Evolutionary conservation across 768 basidiomycete species (phyloP), one percentile per base, ranked within the genome.

Genomic region (Leccinum arenicola): DNA sequence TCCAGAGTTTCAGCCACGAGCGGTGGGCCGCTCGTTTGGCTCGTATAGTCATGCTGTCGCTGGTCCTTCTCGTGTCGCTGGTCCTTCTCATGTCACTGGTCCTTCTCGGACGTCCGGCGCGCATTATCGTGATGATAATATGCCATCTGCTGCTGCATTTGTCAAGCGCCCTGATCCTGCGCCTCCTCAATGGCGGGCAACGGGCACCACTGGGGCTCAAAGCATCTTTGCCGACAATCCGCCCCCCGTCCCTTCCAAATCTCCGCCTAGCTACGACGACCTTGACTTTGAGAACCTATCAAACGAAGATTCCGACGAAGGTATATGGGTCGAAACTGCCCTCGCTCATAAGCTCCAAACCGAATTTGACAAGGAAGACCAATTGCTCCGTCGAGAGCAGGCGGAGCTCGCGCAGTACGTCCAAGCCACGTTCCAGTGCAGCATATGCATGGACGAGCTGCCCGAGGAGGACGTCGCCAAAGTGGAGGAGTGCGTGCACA

Each of bases 371-470:
- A 68, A 66, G 4, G 83, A 84, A 67, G 70, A 81, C 55, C 47
- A 47, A 14, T 67, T 56, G 2, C 71, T 84, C 38, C 67, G 70
- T n/a, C 62, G 50, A 6, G 77, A 84, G 60, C 63, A 68, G 1
- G 59, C 58, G 12, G 66, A 68, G 3, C 74, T 82, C 6, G 50
- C 62, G 14, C 61, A 48, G 11, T 31, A 57, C 12, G 51, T 64
- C 4, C 81, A 78, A 43, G 31, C 33, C 43, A 69, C 57, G n/a
- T 87, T 85, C 58, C 68, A 76, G 43, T 89, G 87, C 63, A 73
- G 74, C 9, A 75, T 88, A 38, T 89, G 87, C 67, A 67, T 82
- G 59, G 87, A 89, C 14, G 67, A 75, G 2, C 67, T 74, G 47
- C 73, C 78, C 0, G 73, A 76, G 47, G 79, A 82, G 50, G 64